Percentiles rank a stretch among this genome's conserved stretches.
Conservation (phyloP, 2,329 filamentous ascomycete genomes). For the Ophiostoma perfectum region DNA sequence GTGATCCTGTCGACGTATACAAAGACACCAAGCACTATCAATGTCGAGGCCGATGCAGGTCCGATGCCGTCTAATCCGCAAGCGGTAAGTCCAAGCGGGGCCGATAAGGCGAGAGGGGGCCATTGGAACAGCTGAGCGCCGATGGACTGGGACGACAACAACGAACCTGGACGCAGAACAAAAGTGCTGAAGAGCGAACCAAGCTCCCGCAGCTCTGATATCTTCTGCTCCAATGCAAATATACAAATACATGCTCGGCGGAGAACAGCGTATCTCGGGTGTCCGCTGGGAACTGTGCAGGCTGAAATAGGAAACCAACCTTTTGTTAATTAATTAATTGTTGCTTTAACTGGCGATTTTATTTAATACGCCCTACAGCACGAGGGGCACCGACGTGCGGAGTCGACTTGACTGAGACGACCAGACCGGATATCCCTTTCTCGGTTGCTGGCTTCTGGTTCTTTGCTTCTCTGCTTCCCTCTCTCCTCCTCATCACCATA, state of each 20-base stretch:
- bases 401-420: background rate
- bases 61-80: conserved; percentile 1
- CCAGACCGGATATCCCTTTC: background rate
- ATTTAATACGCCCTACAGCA: background rate
- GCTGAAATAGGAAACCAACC: background rate
- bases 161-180: background rate
- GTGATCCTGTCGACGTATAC: too few species aligned
- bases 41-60: conserved; percentile 7
- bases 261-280: conserved; percentile 6
- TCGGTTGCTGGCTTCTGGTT: background rate
- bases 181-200: background rate
- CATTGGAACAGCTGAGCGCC: background rate
- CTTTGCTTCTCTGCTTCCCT: background rate
- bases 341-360: conserved; percentile 6
- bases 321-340: background rate
- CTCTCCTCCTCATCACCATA: background rate
- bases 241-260: background rate
- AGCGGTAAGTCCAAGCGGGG: conserved; percentile 10
- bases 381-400: conserved; percentile 11
- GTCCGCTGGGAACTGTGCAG: background rate
- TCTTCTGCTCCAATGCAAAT: background rate
- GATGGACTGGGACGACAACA: background rate
- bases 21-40: background rate
- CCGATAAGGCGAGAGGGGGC: conserved; percentile 2
- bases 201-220: background rate